A percentile compares a stretch with the other conserved stretches of the same genome.
Conservation (phyloP, 164 flowering plant species). For the Berberis vulgaris region DNA sequence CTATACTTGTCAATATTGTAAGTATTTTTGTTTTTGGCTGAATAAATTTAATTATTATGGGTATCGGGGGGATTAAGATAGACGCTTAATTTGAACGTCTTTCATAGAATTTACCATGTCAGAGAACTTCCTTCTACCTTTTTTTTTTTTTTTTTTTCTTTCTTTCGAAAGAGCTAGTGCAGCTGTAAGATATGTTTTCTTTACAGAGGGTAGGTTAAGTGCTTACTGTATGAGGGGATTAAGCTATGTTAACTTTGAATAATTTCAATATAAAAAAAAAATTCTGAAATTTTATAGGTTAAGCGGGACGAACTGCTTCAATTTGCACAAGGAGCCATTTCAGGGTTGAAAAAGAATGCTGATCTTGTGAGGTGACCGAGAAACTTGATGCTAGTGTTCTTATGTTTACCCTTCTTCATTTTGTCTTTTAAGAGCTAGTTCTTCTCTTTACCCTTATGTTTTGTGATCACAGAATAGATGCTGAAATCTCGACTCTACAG, state of each 20-base stretch:
- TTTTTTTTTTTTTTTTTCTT: no score
- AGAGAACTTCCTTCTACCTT: no score
- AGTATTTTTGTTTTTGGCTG: background rate
- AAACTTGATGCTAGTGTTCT: background rate
- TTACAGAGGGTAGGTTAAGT: no score
- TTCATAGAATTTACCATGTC: no score
- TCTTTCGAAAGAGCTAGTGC: no score
- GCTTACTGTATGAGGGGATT: no score
- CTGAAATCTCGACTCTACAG: constrained; percentile 49
- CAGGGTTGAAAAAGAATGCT: constrained; percentile 85
- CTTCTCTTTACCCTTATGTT: constrained; percentile 4
- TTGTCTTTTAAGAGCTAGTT: background rate
- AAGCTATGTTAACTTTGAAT: no score
- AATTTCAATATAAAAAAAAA: no score
- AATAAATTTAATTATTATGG: background rate
- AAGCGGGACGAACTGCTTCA: constrained; percentile 95
- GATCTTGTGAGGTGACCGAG: constrained; percentile 59
- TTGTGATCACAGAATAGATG: constrained; percentile 69
- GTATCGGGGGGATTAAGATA: no score
- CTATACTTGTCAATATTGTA: background rate
- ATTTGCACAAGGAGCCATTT: constrained; percentile 84
- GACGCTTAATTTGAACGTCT: no score
- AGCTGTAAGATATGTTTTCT: no score
- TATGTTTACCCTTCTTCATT: background rate
- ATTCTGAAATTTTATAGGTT: constrained; percentile 34